Evolutionary conservation across 2,329 filamentous ascomycete species (phyloP).

Genomic region (Capronia americana): DNA sequence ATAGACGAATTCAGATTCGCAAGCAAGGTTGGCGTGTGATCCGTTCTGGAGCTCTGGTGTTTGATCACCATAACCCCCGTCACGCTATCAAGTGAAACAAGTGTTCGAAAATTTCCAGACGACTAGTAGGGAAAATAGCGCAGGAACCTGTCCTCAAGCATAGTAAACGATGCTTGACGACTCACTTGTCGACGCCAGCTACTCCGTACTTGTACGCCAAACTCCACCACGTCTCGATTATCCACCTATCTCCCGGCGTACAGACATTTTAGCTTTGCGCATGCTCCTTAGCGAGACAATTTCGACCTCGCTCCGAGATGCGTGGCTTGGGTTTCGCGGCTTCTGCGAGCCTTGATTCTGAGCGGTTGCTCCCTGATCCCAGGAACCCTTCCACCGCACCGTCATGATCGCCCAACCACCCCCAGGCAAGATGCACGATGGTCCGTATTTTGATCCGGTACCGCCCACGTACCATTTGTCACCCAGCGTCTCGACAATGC

Average conservation of each 20-base stretch:
- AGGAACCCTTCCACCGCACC: conserved; percentile 13
- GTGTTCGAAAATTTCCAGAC: conserved; percentile 21
- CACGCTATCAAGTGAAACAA: conserved; percentile 35
- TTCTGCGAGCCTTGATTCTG: conserved; percentile 1
- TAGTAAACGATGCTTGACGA: conserved; percentile 2
- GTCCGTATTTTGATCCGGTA: conserved; percentile 25
- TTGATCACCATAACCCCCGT: conserved; percentile 35
- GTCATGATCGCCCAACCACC: conserved; percentile 31
- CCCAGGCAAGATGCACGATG: conserved; percentile 24
- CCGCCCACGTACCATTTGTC: conserved; percentile 35
- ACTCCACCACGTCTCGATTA: neutral
- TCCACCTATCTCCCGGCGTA: conserved; percentile 12
- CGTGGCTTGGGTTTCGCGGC: conserved; percentile 11
- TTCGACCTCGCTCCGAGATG: conserved; percentile 23
- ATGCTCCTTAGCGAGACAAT: conserved; percentile 26
- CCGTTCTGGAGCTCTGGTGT: conserved; percentile 23
- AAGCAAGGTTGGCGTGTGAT: conserved; percentile 31
- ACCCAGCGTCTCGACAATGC: conserved; percentile 24
- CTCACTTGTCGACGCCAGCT: conserved; percentile 3
- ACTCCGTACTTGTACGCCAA: conserved; percentile 1
- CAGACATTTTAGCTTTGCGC: conserved; percentile 20
- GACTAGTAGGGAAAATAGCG: conserved; percentile 19
- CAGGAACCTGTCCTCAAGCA: conserved; percentile 17
- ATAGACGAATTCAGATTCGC: conserved; percentile 4
- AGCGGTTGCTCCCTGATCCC: conserved; percentile 7